phyloP scores from a whole-genome alignment of 2,329 filamentous ascomycete species.

The Xylariaceae sp. region DNA sequence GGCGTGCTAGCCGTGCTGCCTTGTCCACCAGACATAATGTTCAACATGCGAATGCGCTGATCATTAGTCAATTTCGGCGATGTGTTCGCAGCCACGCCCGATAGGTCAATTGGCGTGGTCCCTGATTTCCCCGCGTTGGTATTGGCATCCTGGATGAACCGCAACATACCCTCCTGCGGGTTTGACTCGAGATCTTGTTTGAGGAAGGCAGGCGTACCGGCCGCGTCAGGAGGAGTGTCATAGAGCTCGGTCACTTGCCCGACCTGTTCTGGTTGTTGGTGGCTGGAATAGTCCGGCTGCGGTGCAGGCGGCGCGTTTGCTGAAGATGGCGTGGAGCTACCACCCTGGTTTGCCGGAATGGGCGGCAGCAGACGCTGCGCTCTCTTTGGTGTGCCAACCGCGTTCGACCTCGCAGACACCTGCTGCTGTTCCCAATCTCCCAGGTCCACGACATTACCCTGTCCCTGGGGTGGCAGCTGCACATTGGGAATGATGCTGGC shows the following conservation, averaged over 20 bases:
- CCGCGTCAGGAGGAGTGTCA: constrained; percentile 42
- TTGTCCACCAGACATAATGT: constrained; percentile 45
- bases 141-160: constrained; percentile 57
- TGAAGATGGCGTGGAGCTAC: constrained; percentile 21
- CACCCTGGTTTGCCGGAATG: constrained; percentile 34
- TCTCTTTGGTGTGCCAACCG: constrained; percentile 41
- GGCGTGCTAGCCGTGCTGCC: constrained; percentile 14
- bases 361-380: constrained; percentile 47
- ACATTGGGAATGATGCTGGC: constrained; percentile 60
- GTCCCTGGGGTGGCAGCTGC: constrained; percentile 38
- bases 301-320: constrained; percentile 23
- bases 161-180: constrained; percentile 56
- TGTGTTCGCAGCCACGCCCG: constrained; percentile 49
- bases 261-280: constrained; percentile 35
- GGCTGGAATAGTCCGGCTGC: constrained; percentile 17
- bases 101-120: constrained; percentile 36
- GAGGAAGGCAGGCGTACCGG: constrained; percentile 39
- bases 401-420: constrained; percentile 25
- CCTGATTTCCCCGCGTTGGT: constrained; percentile 39
- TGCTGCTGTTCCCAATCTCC: constrained; percentile 49
- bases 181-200: constrained; percentile 50
- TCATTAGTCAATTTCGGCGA: constrained; percentile 48
- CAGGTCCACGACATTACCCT: constrained; percentile 54
- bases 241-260: constrained; percentile 55
- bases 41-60: constrained; percentile 51